These are phyloP conservation scores for Penicillium sp. DNA, from an alignment of 2,329 filamentous ascomycete species.

Conservation along the genomic window DNA sequence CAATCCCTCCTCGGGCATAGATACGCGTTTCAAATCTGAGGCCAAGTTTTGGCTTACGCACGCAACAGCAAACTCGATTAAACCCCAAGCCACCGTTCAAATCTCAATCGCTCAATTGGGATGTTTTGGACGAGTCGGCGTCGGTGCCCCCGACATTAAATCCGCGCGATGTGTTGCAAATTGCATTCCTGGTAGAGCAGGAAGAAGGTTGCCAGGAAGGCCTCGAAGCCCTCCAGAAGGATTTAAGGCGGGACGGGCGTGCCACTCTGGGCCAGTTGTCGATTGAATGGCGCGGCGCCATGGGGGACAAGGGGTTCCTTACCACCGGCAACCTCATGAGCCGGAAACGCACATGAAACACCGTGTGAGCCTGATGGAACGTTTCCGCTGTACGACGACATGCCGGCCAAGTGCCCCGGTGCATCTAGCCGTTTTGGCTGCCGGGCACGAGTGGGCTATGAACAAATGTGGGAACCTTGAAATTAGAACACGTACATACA, in stretches of 20 bases:
- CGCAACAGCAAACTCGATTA: constrained; percentile 45
- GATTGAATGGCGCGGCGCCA: constrained; percentile 83
- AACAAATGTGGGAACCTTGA: not conserved
- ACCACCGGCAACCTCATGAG: constrained; percentile 75
- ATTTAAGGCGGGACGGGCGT: constrained; percentile 51
- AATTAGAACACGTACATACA: not conserved
- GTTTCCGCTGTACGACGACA: constrained; percentile 7
- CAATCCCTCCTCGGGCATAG: constrained; percentile 7
- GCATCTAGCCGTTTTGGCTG: constrained; percentile 18
- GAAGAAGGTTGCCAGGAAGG: constrained; percentile 47
- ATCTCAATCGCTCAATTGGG: constrained; percentile 57
- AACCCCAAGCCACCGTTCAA: constrained; percentile 55
- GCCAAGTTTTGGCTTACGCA: constrained; percentile 4
- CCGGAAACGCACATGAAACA: constrained; percentile 38
- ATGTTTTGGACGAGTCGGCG: constrained; percentile 39
- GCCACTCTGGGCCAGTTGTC: constrained; percentile 76
- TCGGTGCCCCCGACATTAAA: constrained; percentile 51
- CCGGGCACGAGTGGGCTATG: constrained; percentile 8
- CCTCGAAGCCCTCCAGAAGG: constrained; percentile 52
- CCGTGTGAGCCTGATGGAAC: constrained; percentile 9
- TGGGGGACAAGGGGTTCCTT: constrained; percentile 85
- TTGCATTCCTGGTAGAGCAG: constrained; percentile 63
- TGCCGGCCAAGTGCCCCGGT: constrained; percentile 10
- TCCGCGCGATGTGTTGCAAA: constrained; percentile 64
- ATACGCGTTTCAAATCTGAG: not conserved